phyloP scores from a whole-genome alignment of 1,284 basidiomycete species.

The Rugosomyces carneus region DNA sequence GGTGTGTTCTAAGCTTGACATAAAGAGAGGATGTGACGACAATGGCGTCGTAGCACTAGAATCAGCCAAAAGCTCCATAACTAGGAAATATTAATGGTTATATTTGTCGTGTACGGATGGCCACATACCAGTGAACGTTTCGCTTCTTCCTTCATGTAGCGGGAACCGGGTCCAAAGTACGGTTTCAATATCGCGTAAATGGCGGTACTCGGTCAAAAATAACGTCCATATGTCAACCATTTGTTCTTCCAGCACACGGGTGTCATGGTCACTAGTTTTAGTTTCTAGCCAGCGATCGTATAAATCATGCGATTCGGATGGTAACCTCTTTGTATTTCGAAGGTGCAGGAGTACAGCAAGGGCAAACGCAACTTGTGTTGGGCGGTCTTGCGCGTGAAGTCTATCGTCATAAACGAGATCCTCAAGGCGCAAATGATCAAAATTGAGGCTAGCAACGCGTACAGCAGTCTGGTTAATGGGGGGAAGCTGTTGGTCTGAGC shows the following conservation, averaged over 20 bases:
- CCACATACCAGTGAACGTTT: conserved; percentile 26
- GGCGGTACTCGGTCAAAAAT: conserved; percentile 29
- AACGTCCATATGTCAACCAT: conserved; percentile 25
- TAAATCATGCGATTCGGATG: conserved; percentile 17
- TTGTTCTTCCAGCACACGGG: conserved; percentile 22
- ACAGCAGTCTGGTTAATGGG: conserved; percentile 5
- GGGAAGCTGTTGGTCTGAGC: neutral
- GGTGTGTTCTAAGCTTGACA: conserved; percentile 31
- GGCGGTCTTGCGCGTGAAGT: conserved; percentile 8
- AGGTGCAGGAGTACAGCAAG: conserved; percentile 30
- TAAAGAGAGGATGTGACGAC: conserved; percentile 36
- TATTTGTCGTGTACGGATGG: neutral
- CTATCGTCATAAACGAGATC: conserved; percentile 13
- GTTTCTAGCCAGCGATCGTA: conserved; percentile 29
- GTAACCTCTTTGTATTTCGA: conserved; percentile 18
- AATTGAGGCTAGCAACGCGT: conserved; percentile 7
- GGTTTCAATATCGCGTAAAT: conserved; percentile 26
- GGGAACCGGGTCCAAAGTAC: conserved; percentile 33
- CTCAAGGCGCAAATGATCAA: conserved; percentile 17
- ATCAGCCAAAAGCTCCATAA: conserved; percentile 37
- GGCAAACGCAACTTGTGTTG: conserved; percentile 25
- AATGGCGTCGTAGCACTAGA: conserved; percentile 27
- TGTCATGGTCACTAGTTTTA: conserved; percentile 16
- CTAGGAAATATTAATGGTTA: conserved; percentile 23
- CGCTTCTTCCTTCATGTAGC: conserved; percentile 18